Conservation (phyloP, 176 grass and related monocot species). For the Oryza glumipatula region DNA sequence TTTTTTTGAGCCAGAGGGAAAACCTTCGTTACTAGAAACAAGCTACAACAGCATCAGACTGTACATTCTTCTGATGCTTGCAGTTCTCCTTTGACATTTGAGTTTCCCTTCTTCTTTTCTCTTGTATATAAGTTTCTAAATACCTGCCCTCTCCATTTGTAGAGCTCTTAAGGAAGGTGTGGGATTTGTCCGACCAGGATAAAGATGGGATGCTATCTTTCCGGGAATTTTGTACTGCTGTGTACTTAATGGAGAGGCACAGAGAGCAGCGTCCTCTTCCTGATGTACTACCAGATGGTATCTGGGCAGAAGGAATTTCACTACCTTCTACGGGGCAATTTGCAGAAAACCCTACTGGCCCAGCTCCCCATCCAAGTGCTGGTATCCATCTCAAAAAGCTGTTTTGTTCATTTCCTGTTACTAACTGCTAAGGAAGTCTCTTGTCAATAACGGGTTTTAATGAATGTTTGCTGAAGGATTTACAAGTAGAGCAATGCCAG, state of each 20-base stretch:
- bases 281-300: constrained; percentile 71
- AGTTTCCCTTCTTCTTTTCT: constrained; percentile 33
- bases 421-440: constrained; percentile 1
- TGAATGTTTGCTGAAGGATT: constrained; percentile 57
- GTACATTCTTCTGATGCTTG: constrained; percentile 22
- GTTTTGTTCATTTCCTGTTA: constrained; percentile 15
- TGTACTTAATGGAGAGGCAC: constrained; percentile 95
- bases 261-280: constrained; percentile 85
- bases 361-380: constrained; percentile 54
- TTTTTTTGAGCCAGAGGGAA: not conserved
- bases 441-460: constrained; percentile 40
- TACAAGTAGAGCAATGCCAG: constrained; percentile 61
- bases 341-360: constrained; percentile 57
- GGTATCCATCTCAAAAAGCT: constrained; percentile 61
- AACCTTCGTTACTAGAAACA: not conserved
- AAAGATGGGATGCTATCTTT: constrained; percentile 98
- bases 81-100: constrained; percentile 19
- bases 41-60: not conserved
- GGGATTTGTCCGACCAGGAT: constrained; percentile 99
- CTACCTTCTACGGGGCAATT: constrained; percentile 87
- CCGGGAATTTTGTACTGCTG: constrained; percentile 90
- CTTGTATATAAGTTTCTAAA: constrained; percentile 30
- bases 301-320: constrained; percentile 86
- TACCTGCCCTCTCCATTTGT: constrained; percentile 35
- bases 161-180: constrained; percentile 96